Percentiles rank a stretch among this genome's conserved stretches.
phyloP scores from a whole-genome alignment of 805 yeast species.

The Barnettozyma botsteinii region DNA sequence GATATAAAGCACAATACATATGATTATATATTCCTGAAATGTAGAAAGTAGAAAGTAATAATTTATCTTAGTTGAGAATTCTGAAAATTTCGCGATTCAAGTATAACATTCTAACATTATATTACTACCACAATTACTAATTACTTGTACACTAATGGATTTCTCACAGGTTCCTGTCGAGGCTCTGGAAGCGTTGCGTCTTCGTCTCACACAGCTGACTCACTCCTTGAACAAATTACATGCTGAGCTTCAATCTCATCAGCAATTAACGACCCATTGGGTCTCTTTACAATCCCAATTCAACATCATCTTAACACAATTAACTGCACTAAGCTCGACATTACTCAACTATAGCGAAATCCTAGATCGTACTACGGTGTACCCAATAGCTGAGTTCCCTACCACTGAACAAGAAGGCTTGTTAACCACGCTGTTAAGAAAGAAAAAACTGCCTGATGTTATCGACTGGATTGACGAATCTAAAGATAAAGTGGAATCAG shows the following conservation, averaged over 20 bases:
- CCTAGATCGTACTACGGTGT: slow-evolving; percentile 65
- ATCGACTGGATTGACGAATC: slow-evolving; percentile 71
- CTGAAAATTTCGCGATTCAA: no score
- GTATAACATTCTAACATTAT: no score
- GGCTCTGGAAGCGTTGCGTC: slow-evolving; percentile 56
- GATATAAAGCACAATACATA: slow-evolving; percentile 6
- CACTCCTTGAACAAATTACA: slow-evolving; percentile 55
- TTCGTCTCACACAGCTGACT: slow-evolving; percentile 53
- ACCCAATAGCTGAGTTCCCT: slow-evolving; percentile 82
- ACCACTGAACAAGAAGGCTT: slow-evolving; percentile 78
- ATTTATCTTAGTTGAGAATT: no score
- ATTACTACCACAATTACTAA: no score
- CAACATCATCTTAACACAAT: slow-evolving; percentile 75
- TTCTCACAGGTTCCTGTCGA: slow-evolving; percentile 50
- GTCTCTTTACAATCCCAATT: slow-evolving; percentile 78
- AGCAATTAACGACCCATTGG: slow-evolving; percentile 38
- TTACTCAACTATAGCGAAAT: slow-evolving; percentile 55
- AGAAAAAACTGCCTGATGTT: slow-evolving; percentile 86
- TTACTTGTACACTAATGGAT: no score
- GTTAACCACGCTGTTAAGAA: slow-evolving; percentile 76
- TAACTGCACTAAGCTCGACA: slow-evolving; percentile 68
- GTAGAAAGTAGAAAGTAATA: no score
- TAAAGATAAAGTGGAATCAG: slow-evolving; percentile 20
- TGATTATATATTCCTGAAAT: slow-evolving; percentile 3
- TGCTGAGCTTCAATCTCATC: slow-evolving; percentile 43